Percentiles rank a stretch among this genome's conserved stretches.
These are phyloP conservation scores for Climacium dendroides DNA, from an alignment of 225 moss, liverwort and hornwort species.

Conservation along the genomic window DNA sequence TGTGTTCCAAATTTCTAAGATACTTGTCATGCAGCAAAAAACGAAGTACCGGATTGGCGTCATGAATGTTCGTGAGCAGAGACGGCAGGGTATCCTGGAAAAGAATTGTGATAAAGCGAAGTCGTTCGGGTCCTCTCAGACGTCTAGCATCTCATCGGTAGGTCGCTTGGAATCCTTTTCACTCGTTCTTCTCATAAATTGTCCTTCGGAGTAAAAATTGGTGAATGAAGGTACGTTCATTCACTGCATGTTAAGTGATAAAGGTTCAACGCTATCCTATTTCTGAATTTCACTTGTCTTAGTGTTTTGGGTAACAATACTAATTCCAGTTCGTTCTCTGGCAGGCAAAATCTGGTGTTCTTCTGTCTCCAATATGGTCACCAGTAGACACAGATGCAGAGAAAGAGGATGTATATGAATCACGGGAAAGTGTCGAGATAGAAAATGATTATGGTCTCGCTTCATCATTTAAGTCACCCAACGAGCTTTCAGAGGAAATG, in stretches of 20 bases:
- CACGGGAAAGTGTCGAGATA: conserved; percentile 3
- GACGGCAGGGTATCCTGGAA: conserved; percentile 26
- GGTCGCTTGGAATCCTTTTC: background rate
- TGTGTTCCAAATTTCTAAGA: background rate
- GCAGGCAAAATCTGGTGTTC: conserved; percentile 21
- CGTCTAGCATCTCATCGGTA: conserved; percentile 36
- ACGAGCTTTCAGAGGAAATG: conserved; percentile 84
- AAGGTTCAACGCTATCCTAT: background rate
- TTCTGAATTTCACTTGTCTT: background rate
- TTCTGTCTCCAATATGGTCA: conserved; percentile 35
- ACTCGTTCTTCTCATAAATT: background rate
- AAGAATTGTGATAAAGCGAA: conserved; percentile 14
- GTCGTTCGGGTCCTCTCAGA: conserved; percentile 11
- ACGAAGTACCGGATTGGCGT: conserved; percentile 34
- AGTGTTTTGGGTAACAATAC: background rate
- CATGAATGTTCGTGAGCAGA: conserved; percentile 41
- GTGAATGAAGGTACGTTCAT: background rate
- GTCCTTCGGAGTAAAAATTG: background rate
- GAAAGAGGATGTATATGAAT: conserved; percentile 9
- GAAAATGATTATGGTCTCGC: conserved; percentile 9
- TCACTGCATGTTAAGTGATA: background rate
- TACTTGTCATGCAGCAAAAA: conserved; percentile 26
- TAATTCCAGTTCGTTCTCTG: background rate
- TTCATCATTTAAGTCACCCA: conserved; percentile 28
- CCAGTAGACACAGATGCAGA: conserved; percentile 14